phyloP scores from a whole-genome alignment of 805 yeast genomes.

The Yamadazyma laniorum region DNA sequence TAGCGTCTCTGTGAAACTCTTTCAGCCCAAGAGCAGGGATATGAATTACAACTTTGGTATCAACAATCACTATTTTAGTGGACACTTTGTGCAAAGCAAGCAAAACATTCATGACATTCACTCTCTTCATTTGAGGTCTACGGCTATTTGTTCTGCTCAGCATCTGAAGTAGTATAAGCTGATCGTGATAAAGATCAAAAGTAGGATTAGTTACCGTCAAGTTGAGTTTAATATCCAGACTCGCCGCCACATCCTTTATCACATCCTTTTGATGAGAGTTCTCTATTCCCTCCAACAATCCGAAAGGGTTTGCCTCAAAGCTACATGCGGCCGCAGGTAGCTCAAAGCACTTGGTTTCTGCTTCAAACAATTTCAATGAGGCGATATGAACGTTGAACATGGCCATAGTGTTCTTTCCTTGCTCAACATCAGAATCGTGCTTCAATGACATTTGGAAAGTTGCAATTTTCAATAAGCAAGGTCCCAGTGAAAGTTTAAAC shows the following conservation, averaged over 20 bases:
- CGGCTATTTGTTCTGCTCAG: constrained; percentile 8
- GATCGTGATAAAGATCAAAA: constrained; percentile 38
- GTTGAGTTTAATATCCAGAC: constrained; percentile 12
- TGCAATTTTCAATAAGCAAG: constrained; percentile 17
- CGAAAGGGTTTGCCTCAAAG: constrained; percentile 23
- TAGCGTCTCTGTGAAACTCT: constrained; percentile 24
- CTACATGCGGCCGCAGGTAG: constrained; percentile 34
- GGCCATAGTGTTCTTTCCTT: constrained; percentile 6
- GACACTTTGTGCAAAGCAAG: constrained; percentile 14
- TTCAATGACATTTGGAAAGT: constrained; percentile 21
- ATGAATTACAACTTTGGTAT: constrained; percentile 27
- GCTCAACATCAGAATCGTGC: constrained; percentile 9
- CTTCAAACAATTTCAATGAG: constrained; percentile 26
- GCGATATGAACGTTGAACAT: constrained; percentile 25
- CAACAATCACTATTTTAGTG: constrained; percentile 29
- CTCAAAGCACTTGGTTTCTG: constrained; percentile 30
- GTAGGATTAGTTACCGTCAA: constrained; percentile 34
- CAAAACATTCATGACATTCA: constrained; percentile 17
- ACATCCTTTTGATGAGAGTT: constrained; percentile 9
- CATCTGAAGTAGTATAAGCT: constrained; percentile 21
- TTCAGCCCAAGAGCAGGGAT: constrained; percentile 24
- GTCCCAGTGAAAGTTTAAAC: constrained; percentile 19
- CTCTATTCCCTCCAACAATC: constrained; percentile 20
- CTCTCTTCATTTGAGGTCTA: constrained; percentile 4
- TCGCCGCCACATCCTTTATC: background rate